These are phyloP conservation scores for Populus hybrid DNA, from an alignment of 441 rosid genomes.

Conservation along the genomic window DNA sequence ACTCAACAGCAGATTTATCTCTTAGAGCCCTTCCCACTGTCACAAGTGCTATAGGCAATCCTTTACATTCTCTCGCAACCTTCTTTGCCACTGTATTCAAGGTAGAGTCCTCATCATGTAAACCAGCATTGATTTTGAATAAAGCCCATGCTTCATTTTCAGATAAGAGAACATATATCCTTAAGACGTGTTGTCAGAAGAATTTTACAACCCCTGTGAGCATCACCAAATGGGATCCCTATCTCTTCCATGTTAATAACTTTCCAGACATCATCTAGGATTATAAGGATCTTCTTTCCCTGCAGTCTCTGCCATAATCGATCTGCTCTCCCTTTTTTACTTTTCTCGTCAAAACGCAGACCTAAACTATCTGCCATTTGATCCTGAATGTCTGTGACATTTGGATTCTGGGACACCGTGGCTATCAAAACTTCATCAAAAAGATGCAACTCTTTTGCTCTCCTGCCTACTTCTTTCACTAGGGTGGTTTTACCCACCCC, in stretches of 20 bases:
- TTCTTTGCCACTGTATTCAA: background rate
- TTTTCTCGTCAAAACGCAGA: background rate
- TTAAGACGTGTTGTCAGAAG: background rate
- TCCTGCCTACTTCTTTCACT: slow-evolving; percentile 5
- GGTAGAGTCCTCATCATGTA: background rate
- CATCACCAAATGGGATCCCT: too few species aligned
- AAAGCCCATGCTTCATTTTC: slow-evolving; percentile 12
- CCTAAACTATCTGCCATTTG: background rate
- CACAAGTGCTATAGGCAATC: slow-evolving; percentile 19
- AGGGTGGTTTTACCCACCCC: slow-evolving; percentile 4
- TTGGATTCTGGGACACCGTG: background rate
- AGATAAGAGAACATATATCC: slow-evolving; percentile 11
- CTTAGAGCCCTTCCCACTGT: slow-evolving; percentile 8
- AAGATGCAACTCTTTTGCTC: background rate
- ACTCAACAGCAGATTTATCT: slow-evolving; percentile 5
- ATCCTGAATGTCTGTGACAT: background rate
- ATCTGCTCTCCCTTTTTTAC: background rate
- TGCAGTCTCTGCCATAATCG: slow-evolving; percentile 4
- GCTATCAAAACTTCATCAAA: slow-evolving; percentile 5
- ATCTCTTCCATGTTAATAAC: background rate
- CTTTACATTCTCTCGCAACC: slow-evolving; percentile 11
- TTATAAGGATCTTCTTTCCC: slow-evolving; percentile 12
- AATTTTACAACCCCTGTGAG: too few species aligned
- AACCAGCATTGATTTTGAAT: too few species aligned
- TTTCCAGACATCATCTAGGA: slow-evolving; percentile 20